Conservation (phyloP, 257 asterid species). For the Anisodus acutangulus region DNA sequence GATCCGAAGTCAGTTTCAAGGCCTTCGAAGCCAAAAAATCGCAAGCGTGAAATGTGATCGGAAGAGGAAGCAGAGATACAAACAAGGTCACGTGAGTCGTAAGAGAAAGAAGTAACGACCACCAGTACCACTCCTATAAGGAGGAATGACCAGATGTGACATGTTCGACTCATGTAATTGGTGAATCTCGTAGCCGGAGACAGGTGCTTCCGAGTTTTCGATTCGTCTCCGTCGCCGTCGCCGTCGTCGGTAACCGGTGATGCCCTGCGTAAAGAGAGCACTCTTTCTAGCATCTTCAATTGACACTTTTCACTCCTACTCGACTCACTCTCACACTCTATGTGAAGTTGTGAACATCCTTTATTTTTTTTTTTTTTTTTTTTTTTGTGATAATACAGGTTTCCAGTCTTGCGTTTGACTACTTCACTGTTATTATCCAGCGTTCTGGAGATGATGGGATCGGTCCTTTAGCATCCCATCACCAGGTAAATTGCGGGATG, state of each 20-base stretch:
- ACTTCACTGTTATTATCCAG: too few relatives aligned
- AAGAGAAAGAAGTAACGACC: slow-evolving; percentile 48
- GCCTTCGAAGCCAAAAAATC: slow-evolving; percentile 75
- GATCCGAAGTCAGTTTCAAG: slow-evolving; percentile 90
- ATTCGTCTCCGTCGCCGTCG: slow-evolving; percentile 59
- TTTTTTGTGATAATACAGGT: too few relatives aligned
- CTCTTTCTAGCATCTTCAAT: slow-evolving; percentile 70
- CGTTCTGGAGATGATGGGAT: too few relatives aligned
- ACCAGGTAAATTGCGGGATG: too few relatives aligned
- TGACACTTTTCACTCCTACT: neutral
- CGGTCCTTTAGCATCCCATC: too few relatives aligned
- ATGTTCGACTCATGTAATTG: slow-evolving; percentile 70
- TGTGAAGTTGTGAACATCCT: neutral
- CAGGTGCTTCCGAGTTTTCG: slow-evolving; percentile 75
- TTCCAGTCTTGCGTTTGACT: too few relatives aligned
- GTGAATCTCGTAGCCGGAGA: slow-evolving; percentile 51
- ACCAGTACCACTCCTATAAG: slow-evolving; percentile 54
- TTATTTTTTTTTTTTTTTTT: too few relatives aligned
- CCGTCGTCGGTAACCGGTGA: slow-evolving; percentile 61
- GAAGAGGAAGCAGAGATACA: slow-evolving; percentile 77
- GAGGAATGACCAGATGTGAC: slow-evolving; percentile 67
- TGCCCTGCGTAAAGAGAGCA: slow-evolving; percentile 69
- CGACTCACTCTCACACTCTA: neutral
- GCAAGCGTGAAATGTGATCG: slow-evolving; percentile 71
- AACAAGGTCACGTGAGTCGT: slow-evolving; percentile 74